Conservation (phyloP, 331 rosid genomes). For the Arachis monticola region DNA sequence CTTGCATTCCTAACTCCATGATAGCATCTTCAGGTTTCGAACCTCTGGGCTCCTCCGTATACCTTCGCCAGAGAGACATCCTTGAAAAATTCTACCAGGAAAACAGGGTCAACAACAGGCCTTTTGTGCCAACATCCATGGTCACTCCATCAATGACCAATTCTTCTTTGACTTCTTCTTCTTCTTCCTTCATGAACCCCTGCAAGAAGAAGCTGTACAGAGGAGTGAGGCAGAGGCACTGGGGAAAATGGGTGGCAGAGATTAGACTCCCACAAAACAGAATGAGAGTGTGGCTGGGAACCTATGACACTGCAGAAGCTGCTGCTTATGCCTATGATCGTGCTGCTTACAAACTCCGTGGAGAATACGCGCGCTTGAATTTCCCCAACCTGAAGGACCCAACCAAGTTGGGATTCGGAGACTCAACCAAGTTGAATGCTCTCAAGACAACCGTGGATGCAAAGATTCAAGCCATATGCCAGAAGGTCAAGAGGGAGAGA, state of each 20-base stretch:
- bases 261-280: slow-evolving; percentile 96
- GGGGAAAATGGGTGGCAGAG: slow-evolving; percentile 99
- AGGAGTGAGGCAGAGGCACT: slow-evolving; percentile 98
- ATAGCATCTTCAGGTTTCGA: slow-evolving; percentile 59
- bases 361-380: slow-evolving; percentile 91
- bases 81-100: slow-evolving; percentile 70
- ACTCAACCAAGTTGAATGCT: slow-evolving; percentile 62
- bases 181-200: slow-evolving; percentile 30
- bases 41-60: slow-evolving; percentile 83
- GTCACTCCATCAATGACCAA: slow-evolving; percentile 26
- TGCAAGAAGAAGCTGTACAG: slow-evolving; percentile 83
- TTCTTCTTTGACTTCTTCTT: too few species aligned
- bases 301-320: slow-evolving; percentile 94
- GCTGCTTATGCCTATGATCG: slow-evolving; percentile 97
- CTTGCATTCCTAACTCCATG: slow-evolving; percentile 9
- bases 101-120: slow-evolving; percentile 34
- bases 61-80: slow-evolving; percentile 78
- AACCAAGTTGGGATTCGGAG: slow-evolving; percentile 64
- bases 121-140: slow-evolving; percentile 23
- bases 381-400: slow-evolving; percentile 91
- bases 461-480: slow-evolving; percentile 88
- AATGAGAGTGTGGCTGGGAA: slow-evolving; percentile 96
- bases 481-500: slow-evolving; percentile 73
- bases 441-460: slow-evolving; percentile 77
- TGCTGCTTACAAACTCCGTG: slow-evolving; percentile 93